Evolutionary conservation across 2,329 filamentous ascomycete genomes (phyloP).

Genomic region (Diaporthe australafricana): DNA sequence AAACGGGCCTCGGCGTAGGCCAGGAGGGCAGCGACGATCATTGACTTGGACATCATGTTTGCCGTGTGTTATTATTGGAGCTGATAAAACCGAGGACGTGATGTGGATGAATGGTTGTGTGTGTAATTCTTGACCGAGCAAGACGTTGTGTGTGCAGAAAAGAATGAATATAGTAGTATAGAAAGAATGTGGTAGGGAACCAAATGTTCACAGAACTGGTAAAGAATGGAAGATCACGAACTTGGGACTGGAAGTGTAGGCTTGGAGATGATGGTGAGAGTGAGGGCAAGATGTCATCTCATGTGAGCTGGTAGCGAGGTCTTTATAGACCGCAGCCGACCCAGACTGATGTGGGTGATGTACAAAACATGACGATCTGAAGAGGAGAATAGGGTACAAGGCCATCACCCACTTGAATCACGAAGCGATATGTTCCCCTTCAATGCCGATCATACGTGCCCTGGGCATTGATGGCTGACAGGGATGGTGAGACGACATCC

Average conservation of each 20-base stretch:
- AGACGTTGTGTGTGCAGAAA: constrained; percentile 2
- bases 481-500: constrained; percentile 15
- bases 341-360: not conserved
- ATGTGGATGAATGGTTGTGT: not conserved
- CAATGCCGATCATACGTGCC: constrained; percentile 23
- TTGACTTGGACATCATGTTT: constrained; percentile 57
- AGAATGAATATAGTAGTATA: constrained; percentile 5
- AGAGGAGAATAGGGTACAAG: not conserved
- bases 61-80: not conserved
- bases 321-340: constrained; percentile 24
- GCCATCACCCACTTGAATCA: constrained; percentile 8
- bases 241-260: constrained; percentile 5
- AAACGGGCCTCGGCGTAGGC: constrained; percentile 67
- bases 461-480: constrained; percentile 18
- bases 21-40: constrained; percentile 54
- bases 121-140: constrained; percentile 17
- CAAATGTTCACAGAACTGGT: constrained; percentile 24
- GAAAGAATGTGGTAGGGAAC: constrained; percentile 21
- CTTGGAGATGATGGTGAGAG: constrained; percentile 16
- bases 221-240: constrained; percentile 26
- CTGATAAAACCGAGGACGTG: not conserved
- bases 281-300: not conserved
- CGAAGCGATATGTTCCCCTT: constrained; percentile 18
- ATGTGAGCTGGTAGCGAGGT: constrained; percentile 24
- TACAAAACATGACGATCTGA: constrained; percentile 23